phyloP scores from a whole-genome alignment of 2,329 filamentous ascomycete genomes.

The Phialemoniopsis sp. region DNA sequence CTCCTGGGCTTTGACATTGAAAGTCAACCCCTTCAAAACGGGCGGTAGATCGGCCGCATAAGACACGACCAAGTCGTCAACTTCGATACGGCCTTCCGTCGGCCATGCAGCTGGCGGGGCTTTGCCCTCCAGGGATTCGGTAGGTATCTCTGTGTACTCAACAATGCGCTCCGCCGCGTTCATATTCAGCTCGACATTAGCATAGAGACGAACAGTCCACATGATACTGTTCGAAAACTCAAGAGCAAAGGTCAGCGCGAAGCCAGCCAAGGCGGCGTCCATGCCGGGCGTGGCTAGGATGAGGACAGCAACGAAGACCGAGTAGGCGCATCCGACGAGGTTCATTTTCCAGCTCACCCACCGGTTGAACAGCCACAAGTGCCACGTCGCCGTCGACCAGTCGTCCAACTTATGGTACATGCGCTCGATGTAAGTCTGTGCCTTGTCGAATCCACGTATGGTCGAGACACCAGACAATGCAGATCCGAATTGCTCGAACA shows the following conservation, averaged over 20 bases:
- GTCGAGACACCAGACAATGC: constrained; percentile 69
- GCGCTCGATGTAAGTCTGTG: constrained; percentile 58
- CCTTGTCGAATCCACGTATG: constrained; percentile 71
- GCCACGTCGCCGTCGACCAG: constrained; percentile 61
- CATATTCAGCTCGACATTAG: constrained; percentile 73
- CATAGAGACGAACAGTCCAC: constrained; percentile 64
- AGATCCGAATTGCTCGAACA: constrained; percentile 76
- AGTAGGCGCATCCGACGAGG: constrained; percentile 65
- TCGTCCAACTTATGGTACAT: constrained; percentile 69
- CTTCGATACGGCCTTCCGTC: constrained; percentile 65
- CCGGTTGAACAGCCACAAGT: constrained; percentile 69
- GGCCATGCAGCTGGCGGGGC: constrained; percentile 71
- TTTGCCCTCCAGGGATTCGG: constrained; percentile 58
- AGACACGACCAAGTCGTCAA: constrained; percentile 66
- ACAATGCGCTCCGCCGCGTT: constrained; percentile 73
- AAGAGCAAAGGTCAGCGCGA: constrained; percentile 69
- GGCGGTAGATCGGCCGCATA: constrained; percentile 70
- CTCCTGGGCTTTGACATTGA: constrained; percentile 62
- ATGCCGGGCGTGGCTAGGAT: constrained; percentile 59
- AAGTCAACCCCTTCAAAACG: constrained; percentile 66
- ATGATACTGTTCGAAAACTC: constrained; percentile 63
- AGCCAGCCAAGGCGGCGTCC: constrained; percentile 68
- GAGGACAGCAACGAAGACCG: constrained; percentile 58
- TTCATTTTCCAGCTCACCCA: constrained; percentile 75
- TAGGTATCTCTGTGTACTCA: constrained; percentile 68